Evolutionary conservation across 345 rosid species (phyloP).

Genomic region (Mangifera indica): DNA sequence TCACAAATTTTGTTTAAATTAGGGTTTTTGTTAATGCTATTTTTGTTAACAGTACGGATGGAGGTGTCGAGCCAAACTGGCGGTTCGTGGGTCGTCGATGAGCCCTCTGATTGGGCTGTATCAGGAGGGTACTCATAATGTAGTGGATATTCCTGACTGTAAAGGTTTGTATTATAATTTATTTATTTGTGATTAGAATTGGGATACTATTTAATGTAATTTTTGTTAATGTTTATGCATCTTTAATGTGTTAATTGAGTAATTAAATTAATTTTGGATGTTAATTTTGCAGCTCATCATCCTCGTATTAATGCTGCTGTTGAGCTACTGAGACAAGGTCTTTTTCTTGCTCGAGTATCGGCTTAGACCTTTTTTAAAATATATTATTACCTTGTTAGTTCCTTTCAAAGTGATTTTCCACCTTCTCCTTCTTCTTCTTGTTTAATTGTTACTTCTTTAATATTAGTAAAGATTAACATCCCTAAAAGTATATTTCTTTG

Average conservation of each 20-base stretch:
- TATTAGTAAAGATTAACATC: background rate
- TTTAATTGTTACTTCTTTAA: background rate
- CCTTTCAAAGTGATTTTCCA: background rate
- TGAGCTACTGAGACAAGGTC: slow-evolving; percentile 78
- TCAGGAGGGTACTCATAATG: slow-evolving; percentile 82
- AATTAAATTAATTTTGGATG: slow-evolving; percentile 13
- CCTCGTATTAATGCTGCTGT: slow-evolving; percentile 83
- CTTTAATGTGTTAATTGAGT: background rate
- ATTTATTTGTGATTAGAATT: background rate
- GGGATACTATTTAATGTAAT: background rate
- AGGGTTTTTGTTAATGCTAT: slow-evolving; percentile 18
- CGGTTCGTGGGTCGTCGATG: slow-evolving; percentile 70
- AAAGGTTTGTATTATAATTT: slow-evolving; percentile 44
- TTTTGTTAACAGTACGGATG: slow-evolving; percentile 68
- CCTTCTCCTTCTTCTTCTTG: background rate
- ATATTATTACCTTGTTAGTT: too few relatives aligned
- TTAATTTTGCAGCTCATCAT: slow-evolving; percentile 71
- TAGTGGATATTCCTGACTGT: slow-evolving; percentile 79
- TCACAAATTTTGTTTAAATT: background rate
- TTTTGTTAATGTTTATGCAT: background rate
- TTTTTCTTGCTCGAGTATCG: background rate
- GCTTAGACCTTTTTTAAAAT: background rate
- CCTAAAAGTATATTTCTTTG: slow-evolving; percentile 1
- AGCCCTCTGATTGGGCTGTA: slow-evolving; percentile 82
- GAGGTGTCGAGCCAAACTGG: slow-evolving; percentile 92